Conservation (phyloP, 495 filamentous ascomycete genomes). For the Delitschia confertaspora region DNA sequence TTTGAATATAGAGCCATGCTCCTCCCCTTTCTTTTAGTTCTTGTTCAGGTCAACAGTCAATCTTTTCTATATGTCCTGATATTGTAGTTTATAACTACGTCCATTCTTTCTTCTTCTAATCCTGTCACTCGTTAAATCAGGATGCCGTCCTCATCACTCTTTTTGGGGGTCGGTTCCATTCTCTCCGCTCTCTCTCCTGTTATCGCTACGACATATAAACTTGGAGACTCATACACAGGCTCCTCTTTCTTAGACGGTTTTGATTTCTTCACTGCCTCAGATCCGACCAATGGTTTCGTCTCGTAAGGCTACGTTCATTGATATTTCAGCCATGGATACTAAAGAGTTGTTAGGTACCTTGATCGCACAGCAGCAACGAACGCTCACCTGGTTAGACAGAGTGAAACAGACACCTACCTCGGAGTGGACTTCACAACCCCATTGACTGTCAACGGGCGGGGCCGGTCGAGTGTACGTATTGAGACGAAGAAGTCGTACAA, state of each 20-base stretch:
- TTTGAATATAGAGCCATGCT: constrained; percentile 1
- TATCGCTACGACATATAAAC: constrained; percentile 7
- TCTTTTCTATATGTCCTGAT: constrained; percentile 4
- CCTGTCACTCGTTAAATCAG: constrained; percentile 20
- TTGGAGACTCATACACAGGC: constrained; percentile 10
- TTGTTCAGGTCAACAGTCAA: constrained; percentile 18
- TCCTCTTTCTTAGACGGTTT: constrained; percentile 31
- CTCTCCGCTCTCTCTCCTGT: constrained; percentile 20
- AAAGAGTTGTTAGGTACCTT: constrained; percentile 15
- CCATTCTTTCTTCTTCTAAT: constrained; percentile 15
- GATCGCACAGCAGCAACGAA: constrained; percentile 21
- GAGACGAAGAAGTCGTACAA: constrained; percentile 28
- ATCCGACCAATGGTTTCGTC: constrained; percentile 34
- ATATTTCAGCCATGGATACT: not conserved
- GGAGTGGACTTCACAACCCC: constrained; percentile 30
- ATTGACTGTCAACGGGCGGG: constrained; percentile 20
- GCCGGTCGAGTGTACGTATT: constrained; percentile 32
- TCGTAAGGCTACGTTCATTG: constrained; percentile 19
- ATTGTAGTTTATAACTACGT: constrained; percentile 12
- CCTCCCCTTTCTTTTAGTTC: constrained; percentile 1
- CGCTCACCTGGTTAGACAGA: constrained; percentile 25
- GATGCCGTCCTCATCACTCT: constrained; percentile 27
- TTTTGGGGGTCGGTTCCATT: constrained; percentile 16
- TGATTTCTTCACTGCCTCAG: constrained; percentile 29
- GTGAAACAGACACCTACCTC: constrained; percentile 18